Percentiles rank a stretch among this genome's conserved stretches.
Conservation (phyloP, 73 alveolate species). For the Paramecium primaurelia region DNA sequence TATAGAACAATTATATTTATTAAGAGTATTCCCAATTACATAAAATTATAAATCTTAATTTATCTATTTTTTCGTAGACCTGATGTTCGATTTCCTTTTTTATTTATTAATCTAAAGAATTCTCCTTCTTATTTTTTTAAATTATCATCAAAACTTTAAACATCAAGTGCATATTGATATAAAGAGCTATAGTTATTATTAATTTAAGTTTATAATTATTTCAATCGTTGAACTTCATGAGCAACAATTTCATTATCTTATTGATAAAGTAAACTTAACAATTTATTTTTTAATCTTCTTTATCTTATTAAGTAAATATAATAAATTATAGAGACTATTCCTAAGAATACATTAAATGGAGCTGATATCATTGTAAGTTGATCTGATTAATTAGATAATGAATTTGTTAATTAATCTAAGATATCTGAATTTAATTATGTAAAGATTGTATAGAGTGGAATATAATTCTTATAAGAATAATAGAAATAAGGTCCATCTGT, state of each 20-base stretch:
- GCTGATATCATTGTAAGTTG: not conserved
- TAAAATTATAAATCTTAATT: not conserved
- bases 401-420: not conserved
- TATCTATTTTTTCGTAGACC: not conserved
- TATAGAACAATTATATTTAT: not conserved
- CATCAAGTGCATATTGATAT: not conserved
- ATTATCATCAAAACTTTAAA: not conserved
- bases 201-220: not conserved
- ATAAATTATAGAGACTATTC: not conserved
- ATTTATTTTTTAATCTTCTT: not conserved
- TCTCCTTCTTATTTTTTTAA: not conserved
- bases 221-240: not conserved
- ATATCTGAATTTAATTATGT: not conserved
- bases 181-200: not conserved
- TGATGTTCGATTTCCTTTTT: not conserved
- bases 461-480: constrained; percentile 16
- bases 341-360: not conserved
- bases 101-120: not conserved
- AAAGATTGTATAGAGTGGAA: not conserved
- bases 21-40: not conserved
- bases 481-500: constrained; percentile 12
- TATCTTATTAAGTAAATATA: not conserved
- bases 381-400: not conserved
- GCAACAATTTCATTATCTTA: not conserved
- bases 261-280: not conserved